These are phyloP conservation scores for Aspergillus nanangensis DNA, from an alignment of 495 filamentous ascomycete species.

Conservation along the genomic window DNA sequence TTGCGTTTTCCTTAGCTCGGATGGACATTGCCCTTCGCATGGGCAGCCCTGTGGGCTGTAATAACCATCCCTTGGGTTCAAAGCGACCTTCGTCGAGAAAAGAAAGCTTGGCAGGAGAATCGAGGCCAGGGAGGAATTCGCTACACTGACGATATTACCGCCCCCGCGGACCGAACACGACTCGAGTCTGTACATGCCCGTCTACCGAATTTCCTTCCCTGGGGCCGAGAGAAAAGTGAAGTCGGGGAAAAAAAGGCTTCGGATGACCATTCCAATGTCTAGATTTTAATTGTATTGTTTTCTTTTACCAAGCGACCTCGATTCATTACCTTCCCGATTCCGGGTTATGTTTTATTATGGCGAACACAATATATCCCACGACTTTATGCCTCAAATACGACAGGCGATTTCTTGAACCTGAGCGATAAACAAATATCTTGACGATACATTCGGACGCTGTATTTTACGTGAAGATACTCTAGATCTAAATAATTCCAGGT, in stretches of 20 bases:
- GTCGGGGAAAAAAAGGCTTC: not conserved
- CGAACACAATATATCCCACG: too few relatives aligned
- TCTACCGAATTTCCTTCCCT: constrained; percentile 27
- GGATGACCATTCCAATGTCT: not conserved
- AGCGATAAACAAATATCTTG: too few relatives aligned
- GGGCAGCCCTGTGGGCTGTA: constrained; percentile 60
- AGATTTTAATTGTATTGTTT: too few relatives aligned
- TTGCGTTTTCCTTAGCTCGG: constrained; percentile 31
- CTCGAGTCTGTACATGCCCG: constrained; percentile 33
- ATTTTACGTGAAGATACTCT: too few relatives aligned
- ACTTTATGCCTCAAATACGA: too few relatives aligned
- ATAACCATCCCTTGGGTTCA: constrained; percentile 68
- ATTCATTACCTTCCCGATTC: too few relatives aligned
- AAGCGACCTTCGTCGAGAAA: constrained; percentile 57
- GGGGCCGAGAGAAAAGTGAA: constrained; percentile 27
- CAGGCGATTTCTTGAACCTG: too few relatives aligned
- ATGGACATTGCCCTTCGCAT: constrained; percentile 68
- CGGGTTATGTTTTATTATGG: too few relatives aligned
- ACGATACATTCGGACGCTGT: too few relatives aligned
- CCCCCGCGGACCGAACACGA: constrained; percentile 36
- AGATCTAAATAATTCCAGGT: too few relatives aligned
- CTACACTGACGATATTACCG: constrained; percentile 36
- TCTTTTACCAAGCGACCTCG: too few relatives aligned
- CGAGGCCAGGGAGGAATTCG: constrained; percentile 33
- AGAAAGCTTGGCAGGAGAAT: constrained; percentile 52